Evolutionary conservation across 768 basidiomycete species (phyloP).

Genomic region (Polyporus arcularius): DNA sequence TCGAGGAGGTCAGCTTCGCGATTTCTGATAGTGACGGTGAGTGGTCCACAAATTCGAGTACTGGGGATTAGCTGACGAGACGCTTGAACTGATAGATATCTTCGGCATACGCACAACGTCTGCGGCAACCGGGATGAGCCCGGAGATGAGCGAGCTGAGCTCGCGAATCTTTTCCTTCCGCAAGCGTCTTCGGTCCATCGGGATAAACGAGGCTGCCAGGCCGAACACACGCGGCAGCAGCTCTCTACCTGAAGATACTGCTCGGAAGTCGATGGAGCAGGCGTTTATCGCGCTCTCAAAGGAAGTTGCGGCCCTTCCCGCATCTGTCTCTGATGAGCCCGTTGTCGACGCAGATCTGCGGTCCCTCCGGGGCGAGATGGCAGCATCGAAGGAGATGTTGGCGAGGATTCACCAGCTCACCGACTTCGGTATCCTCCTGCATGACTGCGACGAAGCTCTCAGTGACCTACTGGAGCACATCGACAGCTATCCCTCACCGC

Average conservation of each 20-base stretch:
- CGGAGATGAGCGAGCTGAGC: conserved; percentile 48
- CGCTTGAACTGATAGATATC: conserved; percentile 47
- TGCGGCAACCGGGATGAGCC: conserved; percentile 30
- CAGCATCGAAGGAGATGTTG: conserved; percentile 49
- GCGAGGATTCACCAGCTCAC: conserved; percentile 55
- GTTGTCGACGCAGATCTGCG: conserved; percentile 58
- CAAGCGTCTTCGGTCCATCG: conserved; percentile 61
- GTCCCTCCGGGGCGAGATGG: conserved; percentile 62
- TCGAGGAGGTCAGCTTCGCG: conserved; percentile 13
- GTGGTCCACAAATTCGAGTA: conserved; percentile 7
- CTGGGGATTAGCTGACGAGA: neutral
- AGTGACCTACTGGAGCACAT: conserved; percentile 86
- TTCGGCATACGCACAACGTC: conserved; percentile 51
- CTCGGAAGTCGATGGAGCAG: conserved; percentile 47
- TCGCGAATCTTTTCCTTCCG: conserved; percentile 53
- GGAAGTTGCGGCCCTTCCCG: conserved; percentile 51
- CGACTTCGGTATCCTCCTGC: conserved; percentile 49
- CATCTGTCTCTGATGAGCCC: conserved; percentile 36
- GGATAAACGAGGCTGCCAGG: conserved; percentile 54
- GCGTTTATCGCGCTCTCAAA: conserved; percentile 47
- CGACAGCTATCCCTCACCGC: conserved; percentile 76
- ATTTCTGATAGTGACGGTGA: conserved; percentile 13
- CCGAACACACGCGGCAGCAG: conserved; percentile 37
- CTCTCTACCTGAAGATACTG: conserved; percentile 54
- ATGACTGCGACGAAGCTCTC: conserved; percentile 68